phyloP scores from a whole-genome alignment of 768 basidiomycete species.

The Podaxis rugospora region DNA sequence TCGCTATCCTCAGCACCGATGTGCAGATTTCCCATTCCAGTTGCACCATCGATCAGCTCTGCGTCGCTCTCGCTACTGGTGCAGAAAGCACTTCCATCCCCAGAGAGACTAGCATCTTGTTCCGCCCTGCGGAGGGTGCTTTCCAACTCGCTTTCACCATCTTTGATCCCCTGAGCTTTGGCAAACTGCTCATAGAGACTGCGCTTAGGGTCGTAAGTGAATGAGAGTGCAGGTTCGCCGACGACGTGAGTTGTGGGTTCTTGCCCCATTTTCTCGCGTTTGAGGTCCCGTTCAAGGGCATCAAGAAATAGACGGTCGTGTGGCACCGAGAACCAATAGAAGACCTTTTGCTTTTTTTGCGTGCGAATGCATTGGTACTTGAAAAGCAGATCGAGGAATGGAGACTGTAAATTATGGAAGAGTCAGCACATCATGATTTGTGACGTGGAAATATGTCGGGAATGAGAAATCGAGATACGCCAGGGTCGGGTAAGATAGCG shows the following conservation, averaged over 20 bases:
- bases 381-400: constrained; percentile 90
- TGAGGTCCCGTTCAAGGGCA: constrained; percentile 92
- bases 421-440: too few relatives aligned
- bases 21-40: constrained; percentile 6
- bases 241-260: constrained; percentile 73
- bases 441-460: too few relatives aligned
- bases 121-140: constrained; percentile 28
- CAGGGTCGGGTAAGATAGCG: not conserved
- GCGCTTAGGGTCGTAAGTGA: constrained; percentile 83
- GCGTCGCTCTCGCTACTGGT: constrained; percentile 18
- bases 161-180: constrained; percentile 35
- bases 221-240: constrained; percentile 83
- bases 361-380: constrained; percentile 96
- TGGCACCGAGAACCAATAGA: constrained; percentile 98
- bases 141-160: constrained; percentile 37
- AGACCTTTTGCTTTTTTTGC: constrained; percentile 99
- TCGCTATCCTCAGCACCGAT: constrained; percentile 18
- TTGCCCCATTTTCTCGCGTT: constrained; percentile 87
- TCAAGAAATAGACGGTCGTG: constrained; percentile 97
- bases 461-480: constrained; percentile 11
- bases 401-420: constrained; percentile 48
- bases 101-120: constrained; percentile 20
- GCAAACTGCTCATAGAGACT: constrained; percentile 89
- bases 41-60: constrained; percentile 18
- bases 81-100: not conserved